Percentiles rank a stretch among this genome's conserved stretches.
These are phyloP conservation scores for Lojkania enalia DNA, from an alignment of 2,329 filamentous ascomycete genomes.

Conservation along the genomic window DNA sequence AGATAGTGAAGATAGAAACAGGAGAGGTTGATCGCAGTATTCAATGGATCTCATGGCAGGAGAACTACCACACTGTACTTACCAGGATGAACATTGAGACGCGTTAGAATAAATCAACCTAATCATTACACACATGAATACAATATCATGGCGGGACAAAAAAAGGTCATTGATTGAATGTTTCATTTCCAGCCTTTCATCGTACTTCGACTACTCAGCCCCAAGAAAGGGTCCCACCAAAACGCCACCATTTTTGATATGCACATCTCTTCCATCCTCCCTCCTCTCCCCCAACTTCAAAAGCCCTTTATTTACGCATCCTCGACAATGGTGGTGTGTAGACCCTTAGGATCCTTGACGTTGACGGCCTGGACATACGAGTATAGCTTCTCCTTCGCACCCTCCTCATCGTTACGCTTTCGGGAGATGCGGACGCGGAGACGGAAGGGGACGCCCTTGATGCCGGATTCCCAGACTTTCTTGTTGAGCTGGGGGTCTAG, in stretches of 20 bases:
- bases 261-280: background rate
- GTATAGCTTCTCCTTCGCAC: constrained; percentile 99
- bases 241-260: constrained; percentile 1
- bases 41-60: no score
- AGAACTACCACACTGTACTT: no score
- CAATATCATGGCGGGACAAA: no score
- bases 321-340: constrained; percentile 86
- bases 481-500: constrained; percentile 99
- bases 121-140: no score
- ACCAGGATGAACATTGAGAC: no score
- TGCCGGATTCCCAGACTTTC: constrained; percentile 99
- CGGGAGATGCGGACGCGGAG: constrained; percentile 97
- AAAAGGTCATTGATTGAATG: no score
- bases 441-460: constrained; percentile 98
- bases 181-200: no score
- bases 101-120: no score
- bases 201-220: no score
- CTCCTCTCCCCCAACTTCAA: background rate
- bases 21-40: no score
- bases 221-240: background rate
- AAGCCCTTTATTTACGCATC: constrained; percentile 58
- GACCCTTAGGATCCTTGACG: constrained; percentile 98
- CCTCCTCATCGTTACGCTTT: constrained; percentile 99
- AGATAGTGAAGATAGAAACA: background rate
- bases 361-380: constrained; percentile 99